Evolutionary conservation across 177 flowering plant species (phyloP).

Genomic region (Vitis hybrid): DNA sequence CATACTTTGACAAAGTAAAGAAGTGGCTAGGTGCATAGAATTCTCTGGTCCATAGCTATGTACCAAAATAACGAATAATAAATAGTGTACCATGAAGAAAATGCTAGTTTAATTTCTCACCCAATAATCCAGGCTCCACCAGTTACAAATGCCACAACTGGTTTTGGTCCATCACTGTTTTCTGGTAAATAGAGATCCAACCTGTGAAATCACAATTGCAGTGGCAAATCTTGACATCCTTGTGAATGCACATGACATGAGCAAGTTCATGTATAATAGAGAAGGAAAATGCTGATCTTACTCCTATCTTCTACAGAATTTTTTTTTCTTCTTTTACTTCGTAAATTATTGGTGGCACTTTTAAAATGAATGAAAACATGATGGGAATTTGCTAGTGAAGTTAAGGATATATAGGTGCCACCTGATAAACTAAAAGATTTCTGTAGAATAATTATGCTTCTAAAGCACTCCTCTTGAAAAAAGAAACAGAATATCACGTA

Average conservation of each 20-base stretch:
- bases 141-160: conserved; percentile 90
- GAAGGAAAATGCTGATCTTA: no score
- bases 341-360: no score
- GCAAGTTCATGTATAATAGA: neutral
- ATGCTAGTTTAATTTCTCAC: conserved; percentile 37
- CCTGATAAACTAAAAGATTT: no score
- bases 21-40: no score
- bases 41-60: no score
- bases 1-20: no score
- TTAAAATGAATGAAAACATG: no score
- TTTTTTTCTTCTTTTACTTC: no score
- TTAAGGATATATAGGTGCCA: no score
- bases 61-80: neutral
- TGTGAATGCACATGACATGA: neutral
- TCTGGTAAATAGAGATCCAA: conserved; percentile 81
- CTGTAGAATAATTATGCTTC: no score
- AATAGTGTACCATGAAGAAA: neutral
- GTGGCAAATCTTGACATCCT: conserved; percentile 1
- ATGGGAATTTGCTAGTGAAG: no score
- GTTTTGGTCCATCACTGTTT: conserved; percentile 53
- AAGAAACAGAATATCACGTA: neutral
- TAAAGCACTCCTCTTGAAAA: neutral
- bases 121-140: conserved; percentile 99
- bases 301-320: no score
- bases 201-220: conserved; percentile 42